Percentiles rank a stretch among this genome's conserved stretches.
phyloP scores from a whole-genome alignment of 2,329 filamentous ascomycete genomes.

The Penicillium sp. region DNA sequence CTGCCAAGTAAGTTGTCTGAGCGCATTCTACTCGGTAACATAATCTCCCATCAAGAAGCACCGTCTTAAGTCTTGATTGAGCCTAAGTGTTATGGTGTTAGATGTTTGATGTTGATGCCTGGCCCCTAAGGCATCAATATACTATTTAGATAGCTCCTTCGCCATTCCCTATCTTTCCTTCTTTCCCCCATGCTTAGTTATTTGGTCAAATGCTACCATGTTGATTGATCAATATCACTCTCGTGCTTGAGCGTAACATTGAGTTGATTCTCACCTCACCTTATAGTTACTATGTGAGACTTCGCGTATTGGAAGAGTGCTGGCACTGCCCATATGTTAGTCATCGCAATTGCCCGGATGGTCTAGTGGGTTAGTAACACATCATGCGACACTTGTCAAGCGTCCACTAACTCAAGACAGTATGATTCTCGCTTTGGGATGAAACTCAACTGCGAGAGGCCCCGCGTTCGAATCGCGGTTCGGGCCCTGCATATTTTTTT shows the following conservation, averaged over 20 bases:
- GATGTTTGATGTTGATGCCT: too few species aligned
- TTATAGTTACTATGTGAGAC: neutral
- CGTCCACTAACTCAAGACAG: constrained; percentile 7
- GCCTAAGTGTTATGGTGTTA: too few species aligned
- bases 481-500: constrained; percentile 6
- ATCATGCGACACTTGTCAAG: neutral
- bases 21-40: neutral
- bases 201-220: too few species aligned
- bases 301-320: neutral
- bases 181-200: too few species aligned
- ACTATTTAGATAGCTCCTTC: too few species aligned
- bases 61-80: neutral
- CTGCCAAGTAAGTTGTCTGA: neutral
- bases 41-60: neutral
- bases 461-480: constrained; percentile 14
- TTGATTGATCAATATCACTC: too few species aligned
- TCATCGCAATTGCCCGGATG: constrained; percentile 9
- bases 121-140: too few species aligned
- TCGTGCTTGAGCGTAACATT: too few species aligned
- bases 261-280: neutral
- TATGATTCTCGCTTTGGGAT: constrained; percentile 15
- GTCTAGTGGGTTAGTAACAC: constrained; percentile 11
- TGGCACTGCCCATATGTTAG: neutral
- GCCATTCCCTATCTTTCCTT: too few species aligned
- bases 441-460: constrained; percentile 14